Evolutionary conservation across 2,329 filamentous ascomycete species (phyloP).

Genomic region (Diaporthe ampelina): DNA sequence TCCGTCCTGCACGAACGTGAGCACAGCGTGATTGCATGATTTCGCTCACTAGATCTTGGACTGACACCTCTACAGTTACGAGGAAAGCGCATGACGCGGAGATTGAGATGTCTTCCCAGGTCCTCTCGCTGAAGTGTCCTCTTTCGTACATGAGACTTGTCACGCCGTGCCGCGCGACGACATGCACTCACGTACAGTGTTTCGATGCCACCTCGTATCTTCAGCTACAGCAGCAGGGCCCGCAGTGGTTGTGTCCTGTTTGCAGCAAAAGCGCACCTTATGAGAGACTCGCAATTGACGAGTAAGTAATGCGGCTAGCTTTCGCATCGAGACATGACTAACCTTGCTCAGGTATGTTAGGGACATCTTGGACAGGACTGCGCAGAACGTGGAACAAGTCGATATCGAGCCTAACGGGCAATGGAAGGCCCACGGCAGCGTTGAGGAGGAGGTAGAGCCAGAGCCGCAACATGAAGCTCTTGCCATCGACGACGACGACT

Average conservation of each 20-base stretch:
- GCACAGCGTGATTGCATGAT: slow-evolving; percentile 48
- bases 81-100: slow-evolving; percentile 88
- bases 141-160: slow-evolving; percentile 87
- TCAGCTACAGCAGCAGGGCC: slow-evolving; percentile 94
- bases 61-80: slow-evolving; percentile 69
- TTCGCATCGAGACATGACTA: slow-evolving; percentile 36
- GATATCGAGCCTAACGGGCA: slow-evolving; percentile 88
- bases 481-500: slow-evolving; percentile 62
- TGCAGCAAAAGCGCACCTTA: slow-evolving; percentile 89
- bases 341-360: slow-evolving; percentile 77
- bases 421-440: slow-evolving; percentile 70
- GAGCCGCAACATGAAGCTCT: slow-evolving; percentile 47
- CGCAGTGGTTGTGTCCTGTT: slow-evolving; percentile 96
- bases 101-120: slow-evolving; percentile 88
- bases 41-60: slow-evolving; percentile 41
- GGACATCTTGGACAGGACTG: slow-evolving; percentile 84
- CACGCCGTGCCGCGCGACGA: slow-evolving; percentile 82
- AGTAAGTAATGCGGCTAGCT: slow-evolving; percentile 66
- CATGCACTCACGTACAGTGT: slow-evolving; percentile 92
- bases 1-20: slow-evolving; percentile 88
- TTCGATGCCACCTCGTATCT: slow-evolving; percentile 95
- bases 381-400: slow-evolving; percentile 82
- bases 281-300: slow-evolving; percentile 87
- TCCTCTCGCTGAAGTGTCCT: slow-evolving; percentile 93
- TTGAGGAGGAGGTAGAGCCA: slow-evolving; percentile 48